phyloP scores from a whole-genome alignment of 2,329 filamentous ascomycete species.

The Trichophyton mentagrophytes region DNA sequence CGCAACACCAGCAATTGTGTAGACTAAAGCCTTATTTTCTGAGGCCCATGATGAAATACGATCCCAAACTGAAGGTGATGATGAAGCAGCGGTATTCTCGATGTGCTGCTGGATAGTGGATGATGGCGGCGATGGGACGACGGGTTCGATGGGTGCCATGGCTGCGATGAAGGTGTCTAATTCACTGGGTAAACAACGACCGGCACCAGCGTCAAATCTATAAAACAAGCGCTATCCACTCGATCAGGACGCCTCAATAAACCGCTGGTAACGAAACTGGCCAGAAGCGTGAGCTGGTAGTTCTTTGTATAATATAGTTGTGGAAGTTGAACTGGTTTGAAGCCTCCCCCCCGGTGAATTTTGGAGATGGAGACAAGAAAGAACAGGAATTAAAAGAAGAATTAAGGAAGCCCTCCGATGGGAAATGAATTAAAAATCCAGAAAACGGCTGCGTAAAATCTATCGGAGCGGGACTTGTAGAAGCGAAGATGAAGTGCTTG shows the following conservation, averaged over 20 bases:
- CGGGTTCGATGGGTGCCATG: neutral
- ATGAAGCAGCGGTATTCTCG: conserved; percentile 7
- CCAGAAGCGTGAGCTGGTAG: neutral
- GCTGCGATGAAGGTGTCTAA: neutral
- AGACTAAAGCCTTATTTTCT: conserved; percentile 90
- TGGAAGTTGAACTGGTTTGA: neutral
- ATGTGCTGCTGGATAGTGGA: conserved; percentile 2
- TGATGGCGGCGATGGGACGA: neutral
- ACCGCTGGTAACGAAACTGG: neutral
- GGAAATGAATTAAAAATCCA: neutral
- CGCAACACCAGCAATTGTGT: conserved; percentile 89
- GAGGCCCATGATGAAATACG: conserved; percentile 82
- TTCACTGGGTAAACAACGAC: neutral
- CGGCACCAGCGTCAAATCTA: neutral
- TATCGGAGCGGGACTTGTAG: neutral
- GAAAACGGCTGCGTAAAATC: neutral
- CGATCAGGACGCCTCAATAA: neutral
- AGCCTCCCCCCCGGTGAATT: neutral
- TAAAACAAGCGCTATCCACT: neutral
- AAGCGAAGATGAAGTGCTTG: neutral
- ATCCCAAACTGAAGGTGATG: conserved; percentile 52
- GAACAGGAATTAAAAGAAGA: neutral
- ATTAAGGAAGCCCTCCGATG: neutral
- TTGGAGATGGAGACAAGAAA: neutral
- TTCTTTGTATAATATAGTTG: neutral